phyloP scores from a whole-genome alignment of 306 rosid genomes.

The Vicia sativa region DNA sequence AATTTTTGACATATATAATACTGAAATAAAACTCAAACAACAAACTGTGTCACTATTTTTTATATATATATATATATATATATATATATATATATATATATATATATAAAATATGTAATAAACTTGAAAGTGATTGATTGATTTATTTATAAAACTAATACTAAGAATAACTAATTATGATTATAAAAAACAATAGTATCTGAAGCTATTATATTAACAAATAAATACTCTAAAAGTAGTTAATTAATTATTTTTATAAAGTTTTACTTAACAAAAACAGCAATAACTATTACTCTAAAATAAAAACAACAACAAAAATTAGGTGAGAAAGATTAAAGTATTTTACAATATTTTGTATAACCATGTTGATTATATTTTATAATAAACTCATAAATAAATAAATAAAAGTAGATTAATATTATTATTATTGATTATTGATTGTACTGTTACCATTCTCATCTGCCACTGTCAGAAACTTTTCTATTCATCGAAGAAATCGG shows the following conservation, averaged over 20 bases:
- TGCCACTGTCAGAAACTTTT: conserved; percentile 52
- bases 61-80: too few relatives aligned
- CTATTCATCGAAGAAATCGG: conserved; percentile 47
- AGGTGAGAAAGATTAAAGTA: not conserved
- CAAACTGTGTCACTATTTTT: too few relatives aligned
- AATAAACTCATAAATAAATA: not conserved
- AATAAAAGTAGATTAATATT: conserved; percentile 11
- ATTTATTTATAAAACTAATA: too few relatives aligned
- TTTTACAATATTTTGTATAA: not conserved
- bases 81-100: too few relatives aligned
- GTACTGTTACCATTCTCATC: conserved; percentile 46
- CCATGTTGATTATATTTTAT: conserved; percentile 17
- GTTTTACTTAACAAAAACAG: not conserved
- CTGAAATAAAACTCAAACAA: too few relatives aligned
- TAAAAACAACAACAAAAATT: not conserved
- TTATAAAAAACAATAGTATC: too few relatives aligned
- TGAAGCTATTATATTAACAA: too few relatives aligned
- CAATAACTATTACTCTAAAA: not conserved
- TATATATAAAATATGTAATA: too few relatives aligned
- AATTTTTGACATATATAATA: too few relatives aligned
- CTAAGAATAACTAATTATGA: too few relatives aligned
- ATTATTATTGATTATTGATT: not conserved
- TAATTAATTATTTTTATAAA: not conserved
- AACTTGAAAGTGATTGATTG: too few relatives aligned
- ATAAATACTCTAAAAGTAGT: not conserved